Base-by-base conservation (phyloP, 2,329 filamentous ascomycete species). In the Arachnomyces sp. region DNA sequence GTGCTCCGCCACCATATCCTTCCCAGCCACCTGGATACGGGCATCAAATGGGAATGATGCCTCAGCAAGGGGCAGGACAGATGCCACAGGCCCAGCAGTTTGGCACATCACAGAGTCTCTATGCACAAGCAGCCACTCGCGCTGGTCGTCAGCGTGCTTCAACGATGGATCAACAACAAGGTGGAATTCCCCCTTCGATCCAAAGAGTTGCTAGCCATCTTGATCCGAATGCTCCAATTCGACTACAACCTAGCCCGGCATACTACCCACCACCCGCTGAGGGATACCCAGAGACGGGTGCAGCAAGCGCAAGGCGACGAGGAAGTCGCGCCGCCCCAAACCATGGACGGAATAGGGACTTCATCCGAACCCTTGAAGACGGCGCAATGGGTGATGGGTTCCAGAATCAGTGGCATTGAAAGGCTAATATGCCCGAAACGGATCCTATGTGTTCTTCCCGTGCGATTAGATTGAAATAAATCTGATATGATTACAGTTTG, bases 201-300 rank as follows among this genome's bases (percentile, higher is more conserved):
- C 92, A 98, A 64, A 77, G 92, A 52, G 92, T 98, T 15, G 92
- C 92, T 31, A 95, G 88, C 59, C 90, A 96, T 63, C 76, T 98
- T 33, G 92, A 98, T 57, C 92, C 92, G 2, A 96, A 80, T 53
- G 86, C 89, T 44, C 92, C 92, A 0, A 96, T 98, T 54, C 79
- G 92, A 36, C 67, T 96, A 42, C 92, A 98, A 59, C 92, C 92
- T 2, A 95, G 88, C 52, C 92, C 92, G 4, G 92, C 92, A 2
- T 98, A 98, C 64, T 98, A 96, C 54, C 92, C 92, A 8, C 92
- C 92, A 14, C 86, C 90, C 2, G 80, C 84, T 5, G 90, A 96
- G 49, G 86, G 87, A 7, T 80, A 86, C 53, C 74, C 78, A 7
- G 77, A 85, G 45, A 75, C 80, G 36, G 77, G 75, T 43, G 70